Conservation (phyloP, 164 flowering plant genomes). For the Aristolochia californica region DNA sequence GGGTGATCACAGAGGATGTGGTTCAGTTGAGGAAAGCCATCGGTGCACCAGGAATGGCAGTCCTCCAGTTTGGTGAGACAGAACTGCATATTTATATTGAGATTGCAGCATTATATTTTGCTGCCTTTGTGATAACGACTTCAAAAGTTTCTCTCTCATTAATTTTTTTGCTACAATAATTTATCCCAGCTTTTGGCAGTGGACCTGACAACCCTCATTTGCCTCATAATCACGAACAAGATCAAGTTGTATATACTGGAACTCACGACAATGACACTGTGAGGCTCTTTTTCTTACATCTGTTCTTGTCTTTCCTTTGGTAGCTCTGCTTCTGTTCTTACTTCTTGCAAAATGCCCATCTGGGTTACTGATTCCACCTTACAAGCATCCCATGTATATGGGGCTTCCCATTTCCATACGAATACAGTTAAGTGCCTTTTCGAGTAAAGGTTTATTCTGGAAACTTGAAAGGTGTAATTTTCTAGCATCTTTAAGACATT, state of each 20-base stretch:
- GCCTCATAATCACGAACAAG: slow-evolving; percentile 83
- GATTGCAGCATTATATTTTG: not conserved
- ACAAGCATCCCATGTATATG: no score
- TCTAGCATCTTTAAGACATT: no score
- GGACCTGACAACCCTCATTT: slow-evolving; percentile 82
- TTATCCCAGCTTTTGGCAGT: slow-evolving; percentile 70
- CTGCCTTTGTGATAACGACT: not conserved
- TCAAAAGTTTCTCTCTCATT: not conserved
- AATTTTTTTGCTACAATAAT: slow-evolving; percentile 1
- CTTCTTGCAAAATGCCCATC: no score
- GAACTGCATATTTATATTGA: not conserved
- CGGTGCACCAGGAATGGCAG: slow-evolving; percentile 99
- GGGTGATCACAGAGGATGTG: slow-evolving; percentile 95
- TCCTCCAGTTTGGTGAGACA: slow-evolving; percentile 87
- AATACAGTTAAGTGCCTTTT: no score
- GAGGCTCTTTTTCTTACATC: slow-evolving; percentile 8
- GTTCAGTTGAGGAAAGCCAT: slow-evolving; percentile 75
- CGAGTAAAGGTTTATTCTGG: no score
- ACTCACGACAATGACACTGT: slow-evolving; percentile 99
- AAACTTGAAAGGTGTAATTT: no score
- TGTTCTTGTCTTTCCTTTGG: not conserved
- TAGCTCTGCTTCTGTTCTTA: not conserved
- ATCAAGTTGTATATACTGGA: slow-evolving; percentile 95
- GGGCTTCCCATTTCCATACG: no score
- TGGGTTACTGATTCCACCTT: no score